phyloP scores from a whole-genome alignment of 148 eudicot genomes.

The Vaccinium corymbosum region DNA sequence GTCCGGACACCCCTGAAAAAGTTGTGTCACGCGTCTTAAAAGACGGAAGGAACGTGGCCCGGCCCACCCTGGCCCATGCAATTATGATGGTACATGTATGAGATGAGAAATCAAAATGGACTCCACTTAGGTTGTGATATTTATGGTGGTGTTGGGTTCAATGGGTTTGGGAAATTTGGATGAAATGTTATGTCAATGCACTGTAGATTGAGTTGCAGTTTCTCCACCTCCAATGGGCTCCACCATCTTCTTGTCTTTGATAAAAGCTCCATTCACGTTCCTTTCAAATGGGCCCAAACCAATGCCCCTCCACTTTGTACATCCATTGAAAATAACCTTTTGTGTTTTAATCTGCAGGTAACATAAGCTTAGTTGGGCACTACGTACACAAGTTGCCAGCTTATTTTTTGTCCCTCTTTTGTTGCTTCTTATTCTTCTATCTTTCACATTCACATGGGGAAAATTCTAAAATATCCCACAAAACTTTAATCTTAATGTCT shows the following conservation, averaged over 20 bases:
- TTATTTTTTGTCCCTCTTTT: background rate
- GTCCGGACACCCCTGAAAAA: background rate
- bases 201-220: conserved; percentile 9
- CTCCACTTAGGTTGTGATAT: background rate
- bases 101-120: background rate
- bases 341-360: too few relatives aligned
- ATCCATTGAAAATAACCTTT: background rate
- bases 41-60: background rate
- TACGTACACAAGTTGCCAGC: background rate
- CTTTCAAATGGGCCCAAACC: background rate
- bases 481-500: too few relatives aligned
- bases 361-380: background rate
- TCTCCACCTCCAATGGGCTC: conserved; percentile 8
- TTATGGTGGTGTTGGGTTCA: background rate
- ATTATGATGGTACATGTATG: background rate
- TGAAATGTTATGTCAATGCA: conserved; percentile 4
- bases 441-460: too few relatives aligned
- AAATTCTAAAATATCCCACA: too few relatives aligned
- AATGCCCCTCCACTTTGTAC: background rate
- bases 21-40: background rate
- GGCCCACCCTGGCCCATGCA: conserved; percentile 1
- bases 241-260: conserved; percentile 8
- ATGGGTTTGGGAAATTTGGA: background rate
- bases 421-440: too few relatives aligned
- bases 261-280: background rate